These are phyloP conservation scores for Ustilago loliicola DNA, from an alignment of 1,284 basidiomycete genomes.

Conservation along the genomic window DNA sequence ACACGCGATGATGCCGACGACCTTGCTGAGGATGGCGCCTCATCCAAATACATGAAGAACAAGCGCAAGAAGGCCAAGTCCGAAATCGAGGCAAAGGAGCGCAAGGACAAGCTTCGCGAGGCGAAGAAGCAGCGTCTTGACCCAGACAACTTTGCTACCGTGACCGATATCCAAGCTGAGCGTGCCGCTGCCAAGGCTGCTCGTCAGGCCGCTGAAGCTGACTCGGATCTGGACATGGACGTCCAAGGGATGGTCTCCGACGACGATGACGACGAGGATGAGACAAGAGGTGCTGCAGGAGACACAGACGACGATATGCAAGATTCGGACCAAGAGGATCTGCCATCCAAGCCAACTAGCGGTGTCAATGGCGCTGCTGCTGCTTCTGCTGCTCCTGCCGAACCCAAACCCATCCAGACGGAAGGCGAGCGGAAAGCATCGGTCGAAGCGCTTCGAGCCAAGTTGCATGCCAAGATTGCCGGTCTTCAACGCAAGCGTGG, in stretches of 20 bases:
- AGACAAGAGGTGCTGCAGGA: conserved; percentile 40
- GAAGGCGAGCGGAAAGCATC: conserved; percentile 56
- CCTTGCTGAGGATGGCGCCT: conserved; percentile 40
- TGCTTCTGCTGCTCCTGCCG: conserved; percentile 8
- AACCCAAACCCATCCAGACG: conserved; percentile 36
- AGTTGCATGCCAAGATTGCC: conserved; percentile 63
- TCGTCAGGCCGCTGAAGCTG: conserved; percentile 33
- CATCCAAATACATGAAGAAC: conserved; percentile 67
- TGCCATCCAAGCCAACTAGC: conserved; percentile 9
- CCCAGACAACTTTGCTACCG: conserved; percentile 63
- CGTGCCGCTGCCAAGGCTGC: conserved; percentile 52
- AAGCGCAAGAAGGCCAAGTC: conserved; percentile 66
- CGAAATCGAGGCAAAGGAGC: conserved; percentile 58
- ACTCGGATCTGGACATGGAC: conserved; percentile 54
- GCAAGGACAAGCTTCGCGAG: conserved; percentile 56
- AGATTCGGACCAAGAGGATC: conserved; percentile 47
- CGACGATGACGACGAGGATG: conserved; percentile 41
- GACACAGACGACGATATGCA: conserved; percentile 55
- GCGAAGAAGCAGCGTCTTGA: conserved; percentile 65
- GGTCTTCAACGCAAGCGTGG: conserved; percentile 59
- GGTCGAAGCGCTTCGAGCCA: conserved; percentile 59
- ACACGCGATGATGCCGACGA: conserved; percentile 49
- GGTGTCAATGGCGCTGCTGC: conserved; percentile 3
- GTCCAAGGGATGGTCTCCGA: conserved; percentile 47
- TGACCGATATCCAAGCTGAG: conserved; percentile 59